Percentiles rank a stretch among this genome's conserved stretches.
phyloP scores from a whole-genome alignment of 495 filamentous ascomycete genomes.

The Penicillium cinerascens region DNA sequence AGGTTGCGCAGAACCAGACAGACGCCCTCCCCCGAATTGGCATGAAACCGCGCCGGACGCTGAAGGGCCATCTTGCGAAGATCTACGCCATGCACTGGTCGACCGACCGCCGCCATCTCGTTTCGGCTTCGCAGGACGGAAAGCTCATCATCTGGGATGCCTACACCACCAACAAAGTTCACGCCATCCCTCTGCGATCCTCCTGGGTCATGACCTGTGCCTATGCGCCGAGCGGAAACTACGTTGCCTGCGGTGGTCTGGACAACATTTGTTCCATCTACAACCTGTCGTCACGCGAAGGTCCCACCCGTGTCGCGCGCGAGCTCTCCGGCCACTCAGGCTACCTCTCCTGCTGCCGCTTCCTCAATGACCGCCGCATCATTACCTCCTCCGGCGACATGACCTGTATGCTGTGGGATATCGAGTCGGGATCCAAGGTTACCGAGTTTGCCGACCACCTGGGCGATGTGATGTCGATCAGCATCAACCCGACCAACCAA shows the following conservation, averaged over 20 bases:
- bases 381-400: slow-evolving; percentile 98
- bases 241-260: slow-evolving; percentile 94
- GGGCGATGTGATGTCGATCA: slow-evolving; percentile 99
- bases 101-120: slow-evolving; percentile 94
- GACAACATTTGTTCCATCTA: slow-evolving; percentile 99
- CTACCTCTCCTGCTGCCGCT: slow-evolving; percentile 96
- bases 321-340: slow-evolving; percentile 96
- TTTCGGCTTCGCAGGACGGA: slow-evolving; percentile 97
- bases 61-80: slow-evolving; percentile 97
- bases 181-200: slow-evolving; percentile 96
- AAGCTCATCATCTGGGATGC: slow-evolving; percentile 99
- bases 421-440: slow-evolving; percentile 94
- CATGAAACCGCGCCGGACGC: slow-evolving; percentile 92
- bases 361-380: slow-evolving; percentile 97
- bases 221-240: slow-evolving; percentile 97
- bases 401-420: slow-evolving; percentile 99
- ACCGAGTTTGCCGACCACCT: slow-evolving; percentile 98
- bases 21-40: slow-evolving; percentile 86
- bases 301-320: slow-evolving; percentile 91
- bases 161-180: slow-evolving; percentile 99
- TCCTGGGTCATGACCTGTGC: slow-evolving; percentile 99
- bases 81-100: slow-evolving; percentile 99
- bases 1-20: slow-evolving; percentile 83
- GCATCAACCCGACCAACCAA: slow-evolving; percentile 98
- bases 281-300: slow-evolving; percentile 94